Percentiles rank a stretch among this genome's conserved stretches.
Conservation (phyloP, 2,329 filamentous ascomycete genomes). For the Arthroderma sp. region DNA sequence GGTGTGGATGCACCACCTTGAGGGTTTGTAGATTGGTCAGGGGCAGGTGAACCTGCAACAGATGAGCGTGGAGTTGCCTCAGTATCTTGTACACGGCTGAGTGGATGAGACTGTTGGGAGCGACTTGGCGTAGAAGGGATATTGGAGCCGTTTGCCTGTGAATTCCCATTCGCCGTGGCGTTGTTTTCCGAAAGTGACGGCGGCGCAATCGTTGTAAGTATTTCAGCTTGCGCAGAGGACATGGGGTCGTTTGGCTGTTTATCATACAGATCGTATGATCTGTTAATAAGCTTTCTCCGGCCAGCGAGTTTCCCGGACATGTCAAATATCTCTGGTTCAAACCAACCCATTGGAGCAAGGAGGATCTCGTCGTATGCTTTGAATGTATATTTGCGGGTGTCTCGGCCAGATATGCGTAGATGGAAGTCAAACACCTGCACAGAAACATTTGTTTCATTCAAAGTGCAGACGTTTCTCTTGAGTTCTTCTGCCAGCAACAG, state of each 20-base stretch:
- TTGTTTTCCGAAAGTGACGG: constrained; percentile 15
- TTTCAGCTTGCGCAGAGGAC: constrained; percentile 66
- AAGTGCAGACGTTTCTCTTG: constrained; percentile 83
- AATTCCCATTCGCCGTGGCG: constrained; percentile 23
- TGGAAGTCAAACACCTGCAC: constrained; percentile 86
- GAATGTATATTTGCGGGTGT: constrained; percentile 86
- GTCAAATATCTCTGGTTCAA: constrained; percentile 78
- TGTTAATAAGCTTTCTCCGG: constrained; percentile 67
- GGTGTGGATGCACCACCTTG: constrained; percentile 33
- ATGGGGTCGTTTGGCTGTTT: constrained; percentile 80
- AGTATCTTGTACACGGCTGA: constrained; percentile 53
- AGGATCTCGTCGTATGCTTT: constrained; percentile 96
- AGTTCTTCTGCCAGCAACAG: constrained; percentile 89
- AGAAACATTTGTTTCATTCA: constrained; percentile 79
- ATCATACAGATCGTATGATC: constrained; percentile 90
- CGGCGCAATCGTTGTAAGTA: constrained; percentile 40
- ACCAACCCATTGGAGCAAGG: constrained; percentile 85
- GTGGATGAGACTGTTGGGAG: constrained; percentile 54
- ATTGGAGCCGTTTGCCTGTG: constrained; percentile 14
- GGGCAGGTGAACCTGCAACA: constrained; percentile 73
- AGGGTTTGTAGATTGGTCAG: constrained; percentile 60
- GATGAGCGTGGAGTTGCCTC: constrained; percentile 74
- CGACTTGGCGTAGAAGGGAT: constrained; percentile 33
- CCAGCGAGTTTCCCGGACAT: constrained; percentile 65
- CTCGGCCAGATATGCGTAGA: constrained; percentile 71